phyloP scores from a whole-genome alignment of 495 filamentous ascomycete genomes.

The Pseudomonodictys pantanalensis region DNA sequence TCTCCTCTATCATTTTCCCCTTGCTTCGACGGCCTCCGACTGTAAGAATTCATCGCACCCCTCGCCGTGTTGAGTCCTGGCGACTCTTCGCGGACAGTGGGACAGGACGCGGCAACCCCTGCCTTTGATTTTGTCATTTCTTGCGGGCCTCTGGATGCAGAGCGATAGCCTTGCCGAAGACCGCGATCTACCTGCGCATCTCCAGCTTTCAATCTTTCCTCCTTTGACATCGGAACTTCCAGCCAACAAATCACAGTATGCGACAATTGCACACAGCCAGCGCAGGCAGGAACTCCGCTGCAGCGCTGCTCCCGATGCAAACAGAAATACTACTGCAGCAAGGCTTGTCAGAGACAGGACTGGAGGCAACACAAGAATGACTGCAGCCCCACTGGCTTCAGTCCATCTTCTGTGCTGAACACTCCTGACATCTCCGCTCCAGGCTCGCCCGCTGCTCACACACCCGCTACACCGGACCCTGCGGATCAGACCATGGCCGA shows the following conservation, averaged over 20 bases:
- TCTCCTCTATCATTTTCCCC: too few species aligned
- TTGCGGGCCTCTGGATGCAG: too few species aligned
- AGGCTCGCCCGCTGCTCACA: neutral
- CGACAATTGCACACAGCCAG: neutral
- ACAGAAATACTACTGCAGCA: slow-evolving; percentile 6
- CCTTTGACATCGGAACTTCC: neutral
- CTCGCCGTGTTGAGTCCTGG: too few species aligned
- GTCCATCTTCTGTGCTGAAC: neutral
- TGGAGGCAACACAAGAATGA: slow-evolving; percentile 7
- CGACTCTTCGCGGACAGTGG: too few species aligned
- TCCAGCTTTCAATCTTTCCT: neutral
- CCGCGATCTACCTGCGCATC: neutral
- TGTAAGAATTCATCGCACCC: too few species aligned
- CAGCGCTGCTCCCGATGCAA: slow-evolving; percentile 16
- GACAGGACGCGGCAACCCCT: too few species aligned
- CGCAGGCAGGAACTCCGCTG: neutral
- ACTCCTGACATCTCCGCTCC: neutral
- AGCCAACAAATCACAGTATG: neutral
- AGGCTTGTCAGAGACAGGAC: slow-evolving; percentile 1
- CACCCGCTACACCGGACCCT: neutral
- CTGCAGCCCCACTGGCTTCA: neutral
- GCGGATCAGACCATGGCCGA: neutral
- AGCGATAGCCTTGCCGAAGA: too few species aligned
- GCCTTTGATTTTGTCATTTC: too few species aligned
- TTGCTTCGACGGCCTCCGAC: too few species aligned